phyloP scores from a whole-genome alignment of 2,329 filamentous ascomycete species.

The Penicillium crustosum region DNA sequence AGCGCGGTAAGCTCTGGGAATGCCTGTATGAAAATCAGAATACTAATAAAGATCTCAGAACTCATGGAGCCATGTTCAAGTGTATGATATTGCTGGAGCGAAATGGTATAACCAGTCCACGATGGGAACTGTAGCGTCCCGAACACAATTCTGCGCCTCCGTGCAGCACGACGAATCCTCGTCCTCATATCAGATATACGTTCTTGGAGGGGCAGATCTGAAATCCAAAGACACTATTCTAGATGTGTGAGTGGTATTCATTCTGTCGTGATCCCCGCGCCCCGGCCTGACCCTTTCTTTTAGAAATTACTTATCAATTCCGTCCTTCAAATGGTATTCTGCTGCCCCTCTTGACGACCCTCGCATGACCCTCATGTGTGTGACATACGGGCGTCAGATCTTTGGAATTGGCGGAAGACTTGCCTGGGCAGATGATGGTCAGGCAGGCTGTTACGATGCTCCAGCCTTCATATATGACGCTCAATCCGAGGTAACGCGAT shows the following conservation, averaged over 20 bases:
- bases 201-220: conserved; percentile 15
- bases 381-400: conserved; percentile 14
- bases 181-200: conserved; percentile 17
- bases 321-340: conserved; percentile 19
- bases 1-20: conserved; percentile 1
- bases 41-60: conserved; percentile 5
- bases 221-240: conserved; percentile 3
- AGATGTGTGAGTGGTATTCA: conserved; percentile 11
- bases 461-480: conserved; percentile 17
- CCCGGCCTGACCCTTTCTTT: background rate
- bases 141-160: conserved; percentile 19
- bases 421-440: conserved; percentile 7
- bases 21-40: background rate
- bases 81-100: conserved; percentile 16
- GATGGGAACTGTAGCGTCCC: conserved; percentile 9
- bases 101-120: conserved; percentile 23
- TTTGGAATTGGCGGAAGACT: conserved; percentile 16
- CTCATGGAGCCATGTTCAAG: conserved; percentile 13
- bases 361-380: conserved; percentile 16
- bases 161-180: conserved; percentile 14
- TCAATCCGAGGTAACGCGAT: conserved; percentile 9
- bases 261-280: too few relatives aligned
- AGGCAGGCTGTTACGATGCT: conserved; percentile 14
- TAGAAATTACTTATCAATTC: conserved; percentile 19
- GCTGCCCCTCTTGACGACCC: conserved; percentile 10